Conservation (phyloP, 2,329 filamentous ascomycete genomes). For the Beauveria asiatica region DNA sequence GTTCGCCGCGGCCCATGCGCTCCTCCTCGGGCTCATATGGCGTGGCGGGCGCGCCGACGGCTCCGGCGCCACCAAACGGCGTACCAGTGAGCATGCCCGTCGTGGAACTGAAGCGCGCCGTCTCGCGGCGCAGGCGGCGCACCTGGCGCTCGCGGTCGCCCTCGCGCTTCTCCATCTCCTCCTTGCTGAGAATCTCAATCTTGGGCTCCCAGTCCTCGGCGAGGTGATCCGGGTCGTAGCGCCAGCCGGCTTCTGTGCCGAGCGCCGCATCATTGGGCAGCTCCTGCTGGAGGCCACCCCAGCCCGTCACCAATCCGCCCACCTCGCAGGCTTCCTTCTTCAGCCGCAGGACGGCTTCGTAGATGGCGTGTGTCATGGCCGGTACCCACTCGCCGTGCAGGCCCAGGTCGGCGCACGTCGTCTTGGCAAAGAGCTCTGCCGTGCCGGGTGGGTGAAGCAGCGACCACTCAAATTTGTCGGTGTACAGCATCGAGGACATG, state of each 20-base stretch:
- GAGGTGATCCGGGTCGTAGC: conserved; percentile 87
- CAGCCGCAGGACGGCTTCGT: conserved; percentile 81
- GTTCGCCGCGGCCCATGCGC: conserved; percentile 81
- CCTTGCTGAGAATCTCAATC: conserved; percentile 74
- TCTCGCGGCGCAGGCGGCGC: conserved; percentile 77
- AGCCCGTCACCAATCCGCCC: conserved; percentile 71
- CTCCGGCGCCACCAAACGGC: conserved; percentile 35
- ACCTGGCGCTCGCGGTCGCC: conserved; percentile 90
- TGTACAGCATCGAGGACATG: conserved; percentile 82
- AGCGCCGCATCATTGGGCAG: conserved; percentile 85
- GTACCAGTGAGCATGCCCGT: conserved; percentile 75
- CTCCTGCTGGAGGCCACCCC: conserved; percentile 51
- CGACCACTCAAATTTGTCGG: conserved; percentile 97
- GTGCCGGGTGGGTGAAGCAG: conserved; percentile 84
- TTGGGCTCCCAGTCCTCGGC: conserved; percentile 79
- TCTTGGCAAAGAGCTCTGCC: conserved; percentile 83
- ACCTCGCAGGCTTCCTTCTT: conserved; percentile 97
- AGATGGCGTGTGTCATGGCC: conserved; percentile 91
- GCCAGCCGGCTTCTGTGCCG: conserved; percentile 79
- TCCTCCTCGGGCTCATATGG: conserved; percentile 54
- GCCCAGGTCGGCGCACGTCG: conserved; percentile 87
- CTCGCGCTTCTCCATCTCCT: conserved; percentile 96
- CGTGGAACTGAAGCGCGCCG: conserved; percentile 82
- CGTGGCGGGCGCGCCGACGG: conserved; percentile 26
- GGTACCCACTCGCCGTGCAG: conserved; percentile 88